These are phyloP conservation scores for Volutella citrinella DNA, from an alignment of 2,329 filamentous ascomycete genomes.

Conservation along the genomic window DNA sequence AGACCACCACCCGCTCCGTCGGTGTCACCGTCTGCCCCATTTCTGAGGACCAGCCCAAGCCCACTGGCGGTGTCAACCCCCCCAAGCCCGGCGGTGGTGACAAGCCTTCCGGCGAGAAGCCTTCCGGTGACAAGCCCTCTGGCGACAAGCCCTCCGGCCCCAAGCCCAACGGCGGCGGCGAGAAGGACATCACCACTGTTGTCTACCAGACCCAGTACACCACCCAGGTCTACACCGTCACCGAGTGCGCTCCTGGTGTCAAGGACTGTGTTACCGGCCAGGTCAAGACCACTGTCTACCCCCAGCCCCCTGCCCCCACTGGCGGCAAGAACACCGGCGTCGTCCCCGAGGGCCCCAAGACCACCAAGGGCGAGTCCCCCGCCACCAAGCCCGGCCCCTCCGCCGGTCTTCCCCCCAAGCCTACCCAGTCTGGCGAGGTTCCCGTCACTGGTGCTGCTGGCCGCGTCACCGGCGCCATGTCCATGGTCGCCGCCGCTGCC, in stretches of 20 bases:
- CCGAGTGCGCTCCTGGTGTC: background rate
- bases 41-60: background rate
- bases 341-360: conserved; percentile 3
- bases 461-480: conserved; percentile 27
- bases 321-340: conserved; percentile 19
- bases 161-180: background rate
- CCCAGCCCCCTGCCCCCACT: conserved; percentile 32
- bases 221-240: conserved; percentile 18
- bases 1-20: background rate
- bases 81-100: background rate
- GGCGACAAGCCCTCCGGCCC: background rate
- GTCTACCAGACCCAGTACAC: conserved; percentile 12
- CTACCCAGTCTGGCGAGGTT: conserved; percentile 6
- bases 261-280: background rate
- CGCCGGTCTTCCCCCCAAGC: conserved; percentile 2
- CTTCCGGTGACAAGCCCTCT: background rate
- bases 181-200: conserved; percentile 19
- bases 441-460: conserved; percentile 29
- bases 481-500: conserved; percentile 28
- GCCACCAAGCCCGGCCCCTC: conserved; percentile 11
- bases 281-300: conserved; percentile 10
- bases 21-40: background rate
- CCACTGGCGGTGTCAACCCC: background rate
- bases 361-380: conserved; percentile 5
- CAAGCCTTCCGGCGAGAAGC: background rate